Conservation (phyloP, 1,284 basidiomycete species). For the Megacollybia platyphylla region DNA sequence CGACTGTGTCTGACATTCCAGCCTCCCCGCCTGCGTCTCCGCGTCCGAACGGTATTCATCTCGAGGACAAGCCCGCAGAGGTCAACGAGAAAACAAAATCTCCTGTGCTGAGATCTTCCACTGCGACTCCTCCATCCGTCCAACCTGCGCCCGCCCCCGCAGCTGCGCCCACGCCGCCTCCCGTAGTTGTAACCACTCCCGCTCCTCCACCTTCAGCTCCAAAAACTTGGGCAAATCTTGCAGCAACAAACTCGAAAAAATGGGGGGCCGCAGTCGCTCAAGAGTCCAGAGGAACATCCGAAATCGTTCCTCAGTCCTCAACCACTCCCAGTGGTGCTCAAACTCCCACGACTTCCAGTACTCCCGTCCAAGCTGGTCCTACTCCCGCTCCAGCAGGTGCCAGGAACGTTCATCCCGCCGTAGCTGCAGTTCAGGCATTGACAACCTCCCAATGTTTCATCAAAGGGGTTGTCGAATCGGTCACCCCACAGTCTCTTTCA, state of each 20-base stretch:
- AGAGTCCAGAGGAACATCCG: slow-evolving; percentile 59
- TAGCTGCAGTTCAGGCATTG: slow-evolving; percentile 46
- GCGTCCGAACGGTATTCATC: slow-evolving; percentile 19
- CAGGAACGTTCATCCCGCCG: slow-evolving; percentile 26
- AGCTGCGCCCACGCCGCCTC: slow-evolving; percentile 14
- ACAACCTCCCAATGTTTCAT: slow-evolving; percentile 75
- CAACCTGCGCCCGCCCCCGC: slow-evolving; percentile 25
- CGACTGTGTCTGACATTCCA: slow-evolving; percentile 16
- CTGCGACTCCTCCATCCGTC: slow-evolving; percentile 14
- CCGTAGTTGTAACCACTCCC: slow-evolving; percentile 21
- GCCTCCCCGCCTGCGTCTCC: slow-evolving; percentile 10
- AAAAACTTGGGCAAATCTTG: slow-evolving; percentile 87
- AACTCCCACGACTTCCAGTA: slow-evolving; percentile 21
- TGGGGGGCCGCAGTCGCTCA: slow-evolving; percentile 71
- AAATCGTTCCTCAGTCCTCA: slow-evolving; percentile 37
- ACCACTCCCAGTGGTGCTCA: slow-evolving; percentile 32
- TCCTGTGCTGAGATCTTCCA: slow-evolving; percentile 18
- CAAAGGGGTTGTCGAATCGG: slow-evolving; percentile 74
- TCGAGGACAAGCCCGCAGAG: slow-evolving; percentile 9
- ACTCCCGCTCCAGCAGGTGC: slow-evolving; percentile 12
- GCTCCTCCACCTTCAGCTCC: slow-evolving; percentile 27
- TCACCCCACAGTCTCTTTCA: slow-evolving; percentile 51
- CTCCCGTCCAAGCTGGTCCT: slow-evolving; percentile 9
- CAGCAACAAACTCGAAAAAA: slow-evolving; percentile 65
- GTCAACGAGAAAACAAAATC: slow-evolving; percentile 17